A percentile compares a stretch with the other conserved stretches of the same genome.
phyloP scores from a whole-genome alignment of 768 basidiomycete species.

The Thelephora aurantiotincta region DNA sequence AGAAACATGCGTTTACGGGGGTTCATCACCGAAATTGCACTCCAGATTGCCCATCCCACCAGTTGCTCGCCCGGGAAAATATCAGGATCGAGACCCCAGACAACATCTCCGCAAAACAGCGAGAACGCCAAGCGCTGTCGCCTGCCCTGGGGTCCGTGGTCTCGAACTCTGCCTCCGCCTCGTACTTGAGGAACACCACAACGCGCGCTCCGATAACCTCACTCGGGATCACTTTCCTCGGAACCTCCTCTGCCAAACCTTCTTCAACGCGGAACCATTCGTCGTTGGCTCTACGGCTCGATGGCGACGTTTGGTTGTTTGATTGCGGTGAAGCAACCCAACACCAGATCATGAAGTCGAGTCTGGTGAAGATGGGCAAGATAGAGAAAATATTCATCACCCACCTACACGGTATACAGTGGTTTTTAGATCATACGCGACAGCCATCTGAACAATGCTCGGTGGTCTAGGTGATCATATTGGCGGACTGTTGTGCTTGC shows the following conservation, averaged over 20 bases:
- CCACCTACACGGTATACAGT: constrained; percentile 66
- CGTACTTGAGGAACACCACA: no score
- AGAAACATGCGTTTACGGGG: no score
- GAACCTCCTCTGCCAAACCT: constrained; percentile 72
- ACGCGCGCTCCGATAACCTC: constrained; percentile 3
- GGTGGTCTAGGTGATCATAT: constrained; percentile 57
- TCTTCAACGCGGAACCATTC: constrained; percentile 72
- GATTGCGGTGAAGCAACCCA: constrained; percentile 83
- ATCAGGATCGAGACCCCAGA: no score
- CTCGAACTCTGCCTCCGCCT: no score
- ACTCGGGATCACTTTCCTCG: constrained; percentile 58
- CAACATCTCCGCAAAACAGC: no score
- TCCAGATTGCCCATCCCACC: no score
- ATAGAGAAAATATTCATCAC: constrained; percentile 80
- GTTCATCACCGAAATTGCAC: no score
- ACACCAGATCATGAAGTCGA: constrained; percentile 57
- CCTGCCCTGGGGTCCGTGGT: no score
- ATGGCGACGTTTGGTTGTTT: constrained; percentile 67
- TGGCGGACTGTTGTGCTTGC: constrained; percentile 56
- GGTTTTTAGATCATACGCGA: background rate
- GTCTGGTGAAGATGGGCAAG: constrained; percentile 55
- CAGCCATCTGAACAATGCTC: constrained; percentile 1
- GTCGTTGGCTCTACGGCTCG: constrained; percentile 49
- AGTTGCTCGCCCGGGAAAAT: no score
- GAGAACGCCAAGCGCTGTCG: no score